Base-by-base conservation (phyloP, 768 basidiomycete genomes). In the Rhodotorula diobovata region DNA sequence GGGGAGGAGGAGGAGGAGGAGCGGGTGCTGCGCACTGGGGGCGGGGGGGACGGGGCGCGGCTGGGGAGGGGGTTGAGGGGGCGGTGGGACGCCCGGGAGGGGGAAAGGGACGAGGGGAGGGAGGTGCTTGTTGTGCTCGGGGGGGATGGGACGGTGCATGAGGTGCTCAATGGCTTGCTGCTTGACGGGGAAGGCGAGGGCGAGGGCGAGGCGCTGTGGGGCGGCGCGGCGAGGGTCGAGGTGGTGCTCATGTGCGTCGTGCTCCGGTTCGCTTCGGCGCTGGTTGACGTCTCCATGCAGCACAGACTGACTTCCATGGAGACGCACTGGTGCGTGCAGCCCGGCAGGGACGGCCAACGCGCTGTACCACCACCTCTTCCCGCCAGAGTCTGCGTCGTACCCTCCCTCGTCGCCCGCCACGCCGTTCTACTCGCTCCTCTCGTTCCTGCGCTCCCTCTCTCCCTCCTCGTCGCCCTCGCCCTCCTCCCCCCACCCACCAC, bases 261-360 rank as follows among this genome's bases (percentile, higher is more conserved):
- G 15, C 28, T 28, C 28, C n/a, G 15, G 7, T 48, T 74, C 88
- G 66, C 45, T 82, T 88, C 70, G 28, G 84, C 85, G 58, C 82
- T 60, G 81, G 90, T 55, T 43, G 18, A 59, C 30, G 2, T 56
- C 16, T 37, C 4, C 51, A 15, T 18, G 3, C 54, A 34, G 32
- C 30, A 1, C n/a, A 25, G 30, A 59, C 32, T n/a, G 25, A 11
- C 50, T 5, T 32, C 25, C 16, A 0, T 28, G 39, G 20, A n/a
- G 0, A 32, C 7, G 11, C 30, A 25, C 20, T 15, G 11, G 46
- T 23, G 3, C 5, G 20, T 51, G 23, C 55, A 73, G 72, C 5
- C 91, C 93, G 9, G 85, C 85, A 61, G 93, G 93, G 35, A 95
- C 93, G n/a, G 93, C 93, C 54, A 97, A 98, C 79, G 95, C 95